Evolutionary conservation across 208 protist species (phyloP).

Genomic region (Wallacemonas collosoma): DNA sequence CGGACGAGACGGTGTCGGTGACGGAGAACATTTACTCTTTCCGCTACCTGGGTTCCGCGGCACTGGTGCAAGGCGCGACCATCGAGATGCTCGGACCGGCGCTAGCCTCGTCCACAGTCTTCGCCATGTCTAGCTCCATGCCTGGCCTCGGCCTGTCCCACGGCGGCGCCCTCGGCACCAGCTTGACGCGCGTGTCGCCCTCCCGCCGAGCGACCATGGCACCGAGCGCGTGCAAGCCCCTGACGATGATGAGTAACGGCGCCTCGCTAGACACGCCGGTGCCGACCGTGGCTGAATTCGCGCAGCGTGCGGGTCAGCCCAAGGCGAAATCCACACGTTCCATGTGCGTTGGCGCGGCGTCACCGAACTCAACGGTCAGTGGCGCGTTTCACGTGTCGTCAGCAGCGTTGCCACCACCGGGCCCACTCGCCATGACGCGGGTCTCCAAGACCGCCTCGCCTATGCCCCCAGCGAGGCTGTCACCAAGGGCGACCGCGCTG

Average conservation of each 20-base stretch:
- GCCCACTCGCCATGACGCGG: neutral
- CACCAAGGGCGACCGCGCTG: no score
- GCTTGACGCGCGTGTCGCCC: slow-evolving; percentile 6
- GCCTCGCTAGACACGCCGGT: slow-evolving; percentile 21
- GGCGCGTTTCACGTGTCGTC: neutral
- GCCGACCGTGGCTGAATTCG: slow-evolving; percentile 19
- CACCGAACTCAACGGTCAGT: neutral
- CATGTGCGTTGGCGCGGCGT: neutral
- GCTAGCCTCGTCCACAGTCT: slow-evolving; percentile 25
- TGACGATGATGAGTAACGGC: slow-evolving; percentile 21
- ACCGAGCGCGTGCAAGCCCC: neutral
- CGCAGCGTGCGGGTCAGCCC: neutral
- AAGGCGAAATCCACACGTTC: neutral
- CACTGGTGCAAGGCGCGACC: slow-evolving; percentile 37
- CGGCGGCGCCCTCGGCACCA: neutral
- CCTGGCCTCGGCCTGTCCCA: neutral
- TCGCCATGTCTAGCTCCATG: slow-evolving; percentile 13
- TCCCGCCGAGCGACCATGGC: slow-evolving; percentile 8
- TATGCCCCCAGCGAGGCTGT: neutral
- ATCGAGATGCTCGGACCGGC: slow-evolving; percentile 41
- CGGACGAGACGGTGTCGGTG: slow-evolving; percentile 60
- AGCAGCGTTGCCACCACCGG: neutral
- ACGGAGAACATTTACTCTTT: slow-evolving; percentile 87
- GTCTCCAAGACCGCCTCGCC: neutral
- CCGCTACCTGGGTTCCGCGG: slow-evolving; percentile 69